These are phyloP conservation scores for Suhomyces kunorum DNA, from an alignment of 1,139 yeast genomes.

Conservation along the genomic window DNA sequence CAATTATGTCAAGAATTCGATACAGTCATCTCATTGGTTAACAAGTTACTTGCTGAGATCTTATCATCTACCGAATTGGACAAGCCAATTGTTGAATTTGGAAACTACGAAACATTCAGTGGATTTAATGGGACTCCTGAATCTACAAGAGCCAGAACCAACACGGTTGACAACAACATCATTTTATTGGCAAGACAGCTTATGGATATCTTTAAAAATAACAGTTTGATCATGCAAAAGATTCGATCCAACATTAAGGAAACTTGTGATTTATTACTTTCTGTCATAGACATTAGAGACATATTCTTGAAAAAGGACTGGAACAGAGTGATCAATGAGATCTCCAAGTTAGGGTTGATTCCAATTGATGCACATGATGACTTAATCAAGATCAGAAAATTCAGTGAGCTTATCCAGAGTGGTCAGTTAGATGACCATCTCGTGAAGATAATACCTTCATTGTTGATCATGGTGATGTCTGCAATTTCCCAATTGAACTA, in stretches of 20 bases:
- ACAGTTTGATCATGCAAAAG: slow-evolving; percentile 47
- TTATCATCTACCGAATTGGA: slow-evolving; percentile 74
- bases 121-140: slow-evolving; percentile 15
- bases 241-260: slow-evolving; percentile 53
- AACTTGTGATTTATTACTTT: slow-evolving; percentile 64
- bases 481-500: slow-evolving; percentile 65
- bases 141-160: slow-evolving; percentile 10
- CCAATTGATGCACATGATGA: slow-evolving; percentile 55
- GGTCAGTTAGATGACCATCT: slow-evolving; percentile 67
- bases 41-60: slow-evolving; percentile 77
- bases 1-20: slow-evolving; percentile 89
- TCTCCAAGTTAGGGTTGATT: slow-evolving; percentile 63
- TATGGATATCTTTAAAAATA: slow-evolving; percentile 53
- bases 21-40: slow-evolving; percentile 76
- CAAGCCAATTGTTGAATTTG: slow-evolving; percentile 51
- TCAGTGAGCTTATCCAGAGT: slow-evolving; percentile 44
- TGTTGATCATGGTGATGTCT: slow-evolving; percentile 80
- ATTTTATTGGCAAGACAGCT: slow-evolving; percentile 61
- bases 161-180: slow-evolving; percentile 48
- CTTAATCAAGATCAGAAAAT: slow-evolving; percentile 36
- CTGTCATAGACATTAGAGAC: slow-evolving; percentile 68
- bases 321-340: slow-evolving; percentile 57
- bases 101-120: slow-evolving; percentile 35
- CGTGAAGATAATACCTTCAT: slow-evolving; percentile 75
- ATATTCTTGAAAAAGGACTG: slow-evolving; percentile 59